Evolutionary conservation across 371 early-diverging fungal genomes (phyloP).

Genomic region (Fennellomyces sp.): DNA sequence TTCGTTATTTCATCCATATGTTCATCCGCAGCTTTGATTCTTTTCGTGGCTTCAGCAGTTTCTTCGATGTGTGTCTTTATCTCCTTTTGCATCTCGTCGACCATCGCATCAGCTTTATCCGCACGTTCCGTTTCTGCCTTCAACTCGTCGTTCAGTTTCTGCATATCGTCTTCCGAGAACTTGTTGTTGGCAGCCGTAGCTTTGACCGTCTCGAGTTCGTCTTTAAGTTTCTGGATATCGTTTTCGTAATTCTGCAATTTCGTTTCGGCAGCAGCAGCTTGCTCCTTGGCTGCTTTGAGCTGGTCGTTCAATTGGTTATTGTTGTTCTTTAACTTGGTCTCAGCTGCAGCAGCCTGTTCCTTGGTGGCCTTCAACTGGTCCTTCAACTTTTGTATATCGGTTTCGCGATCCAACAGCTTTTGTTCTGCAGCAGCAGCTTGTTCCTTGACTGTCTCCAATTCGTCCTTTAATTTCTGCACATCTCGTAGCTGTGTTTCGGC

Average conservation of each 20-base stretch:
- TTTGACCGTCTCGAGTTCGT: too few species aligned
- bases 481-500: too few species aligned
- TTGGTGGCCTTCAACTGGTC: conserved; percentile 1
- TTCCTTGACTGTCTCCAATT: neutral
- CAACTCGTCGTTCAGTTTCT: conserved; percentile 23
- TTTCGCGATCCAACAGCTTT: neutral
- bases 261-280: neutral
- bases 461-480: neutral
- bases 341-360: conserved; percentile 1
- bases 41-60: conserved; percentile 13
- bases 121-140: conserved; percentile 11
- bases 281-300: neutral
- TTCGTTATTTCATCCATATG: conserved; percentile 28
- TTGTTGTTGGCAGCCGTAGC: too few species aligned
- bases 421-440: neutral
- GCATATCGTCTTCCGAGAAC: too few species aligned
- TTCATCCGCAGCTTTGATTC: conserved; percentile 17
- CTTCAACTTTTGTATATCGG: neutral
- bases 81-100: conserved; percentile 10
- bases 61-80: conserved; percentile 10
- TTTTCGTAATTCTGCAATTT: neutral
- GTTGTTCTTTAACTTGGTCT: too few species aligned
- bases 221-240: too few species aligned
- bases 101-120: conserved; percentile 7
- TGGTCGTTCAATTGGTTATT: neutral